These are phyloP conservation scores for Edaphochlamys debaryana DNA, from an alignment of 139 green algal genomes.

Conservation along the genomic window DNA sequence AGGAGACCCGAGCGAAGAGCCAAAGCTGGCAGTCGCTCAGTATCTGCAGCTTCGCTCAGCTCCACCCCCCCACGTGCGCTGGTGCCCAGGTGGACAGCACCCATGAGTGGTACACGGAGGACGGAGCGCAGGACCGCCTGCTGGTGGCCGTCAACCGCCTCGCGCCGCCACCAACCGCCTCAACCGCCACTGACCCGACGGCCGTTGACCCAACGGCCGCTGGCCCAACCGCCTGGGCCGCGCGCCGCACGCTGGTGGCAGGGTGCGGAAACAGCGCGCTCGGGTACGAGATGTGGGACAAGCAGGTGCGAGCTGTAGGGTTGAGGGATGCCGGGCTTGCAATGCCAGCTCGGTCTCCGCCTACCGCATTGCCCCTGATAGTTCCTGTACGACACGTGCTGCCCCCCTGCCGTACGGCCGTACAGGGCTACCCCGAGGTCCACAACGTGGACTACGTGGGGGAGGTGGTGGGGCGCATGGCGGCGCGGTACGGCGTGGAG, in stretches of 20 bases:
- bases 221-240: background rate
- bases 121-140: background rate
- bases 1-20: no score
- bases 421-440: background rate
- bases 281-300: background rate
- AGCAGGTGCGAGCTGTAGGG: background rate
- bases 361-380: no score
- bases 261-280: constrained; percentile 14
- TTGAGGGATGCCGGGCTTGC: no score
- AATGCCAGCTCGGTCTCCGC: no score
- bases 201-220: background rate
- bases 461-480: background rate
- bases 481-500: background rate
- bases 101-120: constrained; percentile 13
- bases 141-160: background rate
- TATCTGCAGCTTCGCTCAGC: background rate
- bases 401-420: no score
- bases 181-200: background rate
- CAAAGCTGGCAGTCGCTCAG: no score
- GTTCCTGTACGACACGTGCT: no score
- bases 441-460: constrained; percentile 16
- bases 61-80: background rate
- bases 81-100: background rate
- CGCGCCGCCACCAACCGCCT: background rate
- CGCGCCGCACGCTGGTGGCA: background rate